phyloP scores from a whole-genome alignment of 2,329 filamentous ascomycete genomes.

The Venturia nashicola region DNA sequence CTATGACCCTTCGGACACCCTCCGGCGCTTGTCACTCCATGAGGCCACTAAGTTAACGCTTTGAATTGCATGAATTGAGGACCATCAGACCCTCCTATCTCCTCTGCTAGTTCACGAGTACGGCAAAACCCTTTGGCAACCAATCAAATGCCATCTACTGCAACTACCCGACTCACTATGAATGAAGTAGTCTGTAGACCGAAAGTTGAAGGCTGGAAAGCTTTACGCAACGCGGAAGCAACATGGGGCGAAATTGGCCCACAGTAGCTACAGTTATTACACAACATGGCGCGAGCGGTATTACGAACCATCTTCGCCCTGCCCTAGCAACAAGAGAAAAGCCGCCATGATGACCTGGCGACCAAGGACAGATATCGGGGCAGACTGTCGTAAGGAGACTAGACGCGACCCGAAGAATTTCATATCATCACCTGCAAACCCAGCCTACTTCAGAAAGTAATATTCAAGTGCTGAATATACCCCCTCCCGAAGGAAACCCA shows the following conservation, averaged over 20 bases:
- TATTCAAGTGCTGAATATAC: neutral
- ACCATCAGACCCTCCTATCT: neutral
- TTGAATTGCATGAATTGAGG: neutral
- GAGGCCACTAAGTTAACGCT: neutral
- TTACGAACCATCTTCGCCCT: slow-evolving; percentile 1
- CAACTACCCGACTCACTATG: neutral
- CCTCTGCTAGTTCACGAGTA: neutral
- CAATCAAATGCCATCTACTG: neutral
- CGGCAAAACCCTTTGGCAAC: neutral
- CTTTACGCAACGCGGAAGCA: slow-evolving; percentile 1
- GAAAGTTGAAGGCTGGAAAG: neutral
- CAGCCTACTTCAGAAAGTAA: neutral
- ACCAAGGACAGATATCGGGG: neutral
- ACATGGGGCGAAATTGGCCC: neutral
- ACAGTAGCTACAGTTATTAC: neutral
- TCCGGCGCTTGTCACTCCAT: neutral
- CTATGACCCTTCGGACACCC: neutral
- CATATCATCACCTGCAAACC: neutral
- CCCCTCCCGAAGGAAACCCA: neutral
- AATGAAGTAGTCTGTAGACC: neutral
- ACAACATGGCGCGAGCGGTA: slow-evolving; percentile 2
- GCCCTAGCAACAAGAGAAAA: slow-evolving; percentile 1
- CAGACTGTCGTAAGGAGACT: neutral
- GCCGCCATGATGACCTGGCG: neutral
- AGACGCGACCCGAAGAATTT: neutral